A percentile compares a stretch with the other conserved stretches of the same genome.
These are phyloP conservation scores for Vigna angularis DNA, from an alignment of 306 rosid genomes.

Conservation along the genomic window DNA sequence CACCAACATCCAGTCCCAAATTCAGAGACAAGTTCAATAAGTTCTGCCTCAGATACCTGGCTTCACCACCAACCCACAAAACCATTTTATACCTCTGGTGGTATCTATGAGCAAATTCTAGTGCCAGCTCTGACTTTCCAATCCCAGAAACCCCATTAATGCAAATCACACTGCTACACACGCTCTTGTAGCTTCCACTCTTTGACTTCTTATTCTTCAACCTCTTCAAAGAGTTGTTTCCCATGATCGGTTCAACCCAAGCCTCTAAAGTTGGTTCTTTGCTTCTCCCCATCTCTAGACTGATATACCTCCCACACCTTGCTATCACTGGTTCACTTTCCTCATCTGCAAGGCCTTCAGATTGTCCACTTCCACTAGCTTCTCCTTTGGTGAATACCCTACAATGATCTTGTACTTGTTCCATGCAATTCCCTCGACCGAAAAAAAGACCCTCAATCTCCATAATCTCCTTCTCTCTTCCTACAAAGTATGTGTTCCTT, in stretches of 20 bases:
- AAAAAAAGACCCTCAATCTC: slow-evolving; percentile 76
- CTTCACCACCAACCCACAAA: slow-evolving; percentile 92
- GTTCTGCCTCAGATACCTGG: slow-evolving; percentile 77
- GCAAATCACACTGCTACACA: slow-evolving; percentile 69
- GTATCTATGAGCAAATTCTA: slow-evolving; percentile 78
- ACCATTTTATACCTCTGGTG: slow-evolving; percentile 84
- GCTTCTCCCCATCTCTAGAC: slow-evolving; percentile 70
- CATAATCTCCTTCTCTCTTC: slow-evolving; percentile 80
- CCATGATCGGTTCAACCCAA: slow-evolving; percentile 71
- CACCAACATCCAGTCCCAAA: slow-evolving; percentile 82
- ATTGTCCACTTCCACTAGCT: slow-evolving; percentile 66
- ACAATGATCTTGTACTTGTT: slow-evolving; percentile 56
- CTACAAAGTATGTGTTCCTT: slow-evolving; percentile 68
- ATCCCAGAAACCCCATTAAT: slow-evolving; percentile 79
- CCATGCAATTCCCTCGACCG: slow-evolving; percentile 56
- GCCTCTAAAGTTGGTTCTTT: slow-evolving; percentile 72
- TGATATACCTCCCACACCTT: slow-evolving; percentile 68
- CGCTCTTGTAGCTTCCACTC: slow-evolving; percentile 66
- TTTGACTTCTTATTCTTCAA: slow-evolving; percentile 71
- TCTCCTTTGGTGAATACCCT: slow-evolving; percentile 53
- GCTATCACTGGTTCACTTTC: slow-evolving; percentile 61
- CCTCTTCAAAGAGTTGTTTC: slow-evolving; percentile 63
- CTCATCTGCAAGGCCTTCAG: slow-evolving; percentile 88
- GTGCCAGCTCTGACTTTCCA: slow-evolving; percentile 86
- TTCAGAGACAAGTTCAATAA: slow-evolving; percentile 70